phyloP scores from a whole-genome alignment of 441 rosid genomes.

The Iberis amara region DNA sequence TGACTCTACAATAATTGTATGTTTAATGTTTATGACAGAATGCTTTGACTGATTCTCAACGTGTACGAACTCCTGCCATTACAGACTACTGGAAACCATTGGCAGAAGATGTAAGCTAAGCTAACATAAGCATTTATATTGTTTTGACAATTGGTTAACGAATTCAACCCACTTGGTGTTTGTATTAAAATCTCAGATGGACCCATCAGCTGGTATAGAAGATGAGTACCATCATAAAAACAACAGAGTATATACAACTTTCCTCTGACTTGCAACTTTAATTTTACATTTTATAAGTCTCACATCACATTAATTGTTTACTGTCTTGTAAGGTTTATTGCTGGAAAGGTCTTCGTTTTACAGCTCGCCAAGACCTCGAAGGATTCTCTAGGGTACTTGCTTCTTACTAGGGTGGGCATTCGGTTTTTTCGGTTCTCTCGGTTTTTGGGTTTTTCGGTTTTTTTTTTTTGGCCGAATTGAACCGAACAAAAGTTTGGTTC shows the following conservation, averaged over 20 bases:
- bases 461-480: too few relatives aligned
- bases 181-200: conserved; percentile 62
- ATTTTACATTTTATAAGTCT: conserved; percentile 5
- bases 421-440: too few relatives aligned
- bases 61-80: conserved; percentile 81
- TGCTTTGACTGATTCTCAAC: conserved; percentile 82
- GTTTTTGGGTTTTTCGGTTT: too few relatives aligned
- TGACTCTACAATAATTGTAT: conserved; percentile 22
- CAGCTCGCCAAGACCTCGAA: conserved; percentile 96
- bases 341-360: conserved; percentile 92
- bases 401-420: conserved; percentile 3
- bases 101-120: conserved; percentile 85
- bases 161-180: conserved; percentile 7
- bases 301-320: background rate
- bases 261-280: conserved; percentile 10
- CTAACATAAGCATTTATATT: background rate
- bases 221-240: conserved; percentile 92
- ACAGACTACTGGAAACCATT: conserved; percentile 93
- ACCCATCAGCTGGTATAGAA: conserved; percentile 87
- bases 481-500: too few relatives aligned
- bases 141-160: conserved; percentile 6
- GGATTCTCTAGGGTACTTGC: conserved; percentile 75
- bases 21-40: conserved; percentile 46
- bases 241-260: conserved; percentile 55
- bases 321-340: conserved; percentile 71